Percentiles rank a stretch among this genome's conserved stretches.
Evolutionary conservation across 2,329 filamentous ascomycete species (phyloP).

Genomic region (Exserohilum turcica): DNA sequence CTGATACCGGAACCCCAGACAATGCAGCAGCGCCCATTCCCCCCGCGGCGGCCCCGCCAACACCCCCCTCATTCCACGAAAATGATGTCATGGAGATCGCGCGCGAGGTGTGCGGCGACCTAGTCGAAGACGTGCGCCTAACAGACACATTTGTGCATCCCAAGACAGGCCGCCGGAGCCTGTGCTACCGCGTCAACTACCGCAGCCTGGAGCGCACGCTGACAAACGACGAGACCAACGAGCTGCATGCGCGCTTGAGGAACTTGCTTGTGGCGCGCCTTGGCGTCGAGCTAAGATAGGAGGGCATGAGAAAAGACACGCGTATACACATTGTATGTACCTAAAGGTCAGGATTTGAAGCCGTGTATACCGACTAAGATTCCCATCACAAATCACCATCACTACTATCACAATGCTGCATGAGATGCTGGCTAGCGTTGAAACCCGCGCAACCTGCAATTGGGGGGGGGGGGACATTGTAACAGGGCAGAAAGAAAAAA

Average conservation of each 20-base stretch:
- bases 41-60: slow-evolving; percentile 38
- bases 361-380: no score
- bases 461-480: no score
- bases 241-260: slow-evolving; percentile 72
- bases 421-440: no score
- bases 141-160: slow-evolving; percentile 89
- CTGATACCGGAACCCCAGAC: neutral
- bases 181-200: slow-evolving; percentile 94
- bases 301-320: neutral
- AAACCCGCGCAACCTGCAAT: no score
- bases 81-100: slow-evolving; percentile 98
- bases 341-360: no score
- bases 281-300: slow-evolving; percentile 76
- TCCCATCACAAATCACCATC: no score
- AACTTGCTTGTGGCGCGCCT: slow-evolving; percentile 69
- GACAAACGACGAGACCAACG: slow-evolving; percentile 80
- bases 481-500: no score
- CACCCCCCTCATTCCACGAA: slow-evolving; percentile 72
- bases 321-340: no score
- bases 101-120: slow-evolving; percentile 77
- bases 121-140: slow-evolving; percentile 84
- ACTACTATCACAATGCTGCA: no score
- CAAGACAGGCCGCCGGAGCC: slow-evolving; percentile 78
- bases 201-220: slow-evolving; percentile 88
- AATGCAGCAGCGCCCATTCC: neutral